phyloP scores from a whole-genome alignment of 2,329 filamentous ascomycete genomes.

The Teratosphaeria destructans region DNA sequence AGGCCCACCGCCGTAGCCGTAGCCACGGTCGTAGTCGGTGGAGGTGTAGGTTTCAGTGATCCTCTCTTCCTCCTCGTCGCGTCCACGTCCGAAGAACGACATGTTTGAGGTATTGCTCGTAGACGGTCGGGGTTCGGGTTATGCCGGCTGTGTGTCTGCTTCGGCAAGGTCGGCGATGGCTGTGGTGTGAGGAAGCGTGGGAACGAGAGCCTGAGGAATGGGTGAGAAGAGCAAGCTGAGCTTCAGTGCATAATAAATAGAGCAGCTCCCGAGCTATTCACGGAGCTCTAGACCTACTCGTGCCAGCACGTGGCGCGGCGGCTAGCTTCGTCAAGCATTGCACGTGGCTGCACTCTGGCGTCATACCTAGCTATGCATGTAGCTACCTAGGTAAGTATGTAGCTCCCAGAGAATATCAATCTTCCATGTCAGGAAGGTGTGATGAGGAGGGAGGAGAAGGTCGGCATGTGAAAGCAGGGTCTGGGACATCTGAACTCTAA shows the following conservation, averaged over 20 bases:
- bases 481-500: not conserved
- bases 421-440: not conserved
- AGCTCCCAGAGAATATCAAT: not conserved
- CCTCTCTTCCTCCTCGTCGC: not conserved
- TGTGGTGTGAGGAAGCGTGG: not conserved
- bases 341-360: not conserved
- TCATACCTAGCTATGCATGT: not conserved
- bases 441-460: not conserved
- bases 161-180: not conserved
- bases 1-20: not conserved
- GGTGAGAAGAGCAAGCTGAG: not conserved
- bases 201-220: not conserved
- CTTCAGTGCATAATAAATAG: not conserved
- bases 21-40: constrained; percentile 1
- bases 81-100: not conserved
- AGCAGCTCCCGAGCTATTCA: not conserved
- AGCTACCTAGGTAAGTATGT: not conserved
- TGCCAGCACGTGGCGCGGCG: not conserved
- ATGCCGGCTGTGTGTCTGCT: not conserved
- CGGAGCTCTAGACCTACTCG: not conserved
- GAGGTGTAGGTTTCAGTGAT: not conserved
- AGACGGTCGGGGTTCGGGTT: not conserved
- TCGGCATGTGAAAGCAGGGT: not conserved
- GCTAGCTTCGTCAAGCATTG: not conserved
- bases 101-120: not conserved